Percentiles rank a stretch among this genome's conserved stretches.
Conservation (phyloP, 805 yeast species). For the Lipomyces yamanashiensis region DNA sequence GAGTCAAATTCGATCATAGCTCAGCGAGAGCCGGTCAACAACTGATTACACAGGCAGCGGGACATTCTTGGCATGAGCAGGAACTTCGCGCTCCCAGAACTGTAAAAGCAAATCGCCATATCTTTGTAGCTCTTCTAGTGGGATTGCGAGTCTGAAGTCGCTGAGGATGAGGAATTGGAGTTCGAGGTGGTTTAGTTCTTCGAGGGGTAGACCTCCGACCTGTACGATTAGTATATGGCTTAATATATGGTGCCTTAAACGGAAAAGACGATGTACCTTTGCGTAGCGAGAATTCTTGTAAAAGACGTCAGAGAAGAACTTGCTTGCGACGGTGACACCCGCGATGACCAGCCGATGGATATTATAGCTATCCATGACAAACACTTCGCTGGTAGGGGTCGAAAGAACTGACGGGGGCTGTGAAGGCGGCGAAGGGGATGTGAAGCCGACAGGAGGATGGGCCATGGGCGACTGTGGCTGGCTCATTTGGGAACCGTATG, state of each 20-base stretch:
- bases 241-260: not conserved
- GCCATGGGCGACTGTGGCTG: constrained; percentile 25
- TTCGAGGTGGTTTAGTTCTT: constrained; percentile 90
- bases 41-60: not conserved
- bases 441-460: constrained; percentile 10
- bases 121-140: constrained; percentile 85
- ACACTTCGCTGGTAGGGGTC: constrained; percentile 48
- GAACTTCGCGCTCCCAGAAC: constrained; percentile 69
- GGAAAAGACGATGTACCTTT: constrained; percentile 48
- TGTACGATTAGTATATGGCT: constrained; percentile 41
- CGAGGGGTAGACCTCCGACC: constrained; percentile 89
- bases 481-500: constrained; percentile 14
- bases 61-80: constrained; percentile 3
- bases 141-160: constrained; percentile 85
- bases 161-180: constrained; percentile 81
- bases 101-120: constrained; percentile 84
- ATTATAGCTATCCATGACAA: constrained; percentile 95
- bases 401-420: constrained; percentile 1
- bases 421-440: constrained; percentile 51
- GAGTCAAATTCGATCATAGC: too few species aligned
- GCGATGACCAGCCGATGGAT: constrained; percentile 92
- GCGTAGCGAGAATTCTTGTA: constrained; percentile 95
- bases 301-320: constrained; percentile 91
- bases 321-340: constrained; percentile 93
- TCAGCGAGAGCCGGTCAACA: too few species aligned